Percentiles rank a stretch among this genome's conserved stretches.
Conservation (phyloP, 2,329 filamentous ascomycete species). For the Aspergillus pseudoterreus region DNA sequence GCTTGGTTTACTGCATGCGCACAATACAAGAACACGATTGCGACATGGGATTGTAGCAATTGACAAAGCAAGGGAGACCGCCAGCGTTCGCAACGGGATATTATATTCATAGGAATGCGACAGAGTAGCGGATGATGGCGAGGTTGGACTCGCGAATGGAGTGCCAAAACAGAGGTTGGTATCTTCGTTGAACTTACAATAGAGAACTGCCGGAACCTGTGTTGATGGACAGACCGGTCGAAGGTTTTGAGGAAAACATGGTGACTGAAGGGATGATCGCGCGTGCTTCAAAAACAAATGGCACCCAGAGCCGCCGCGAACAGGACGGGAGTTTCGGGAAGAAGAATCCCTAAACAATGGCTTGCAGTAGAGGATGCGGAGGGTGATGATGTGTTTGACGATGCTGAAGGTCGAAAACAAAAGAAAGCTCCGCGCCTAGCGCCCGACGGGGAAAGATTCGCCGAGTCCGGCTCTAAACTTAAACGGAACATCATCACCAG, state of each 20-base stretch:
- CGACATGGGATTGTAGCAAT: neutral
- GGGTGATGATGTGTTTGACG: neutral
- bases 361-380: neutral
- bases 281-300: neutral
- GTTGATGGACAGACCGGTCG: constrained; percentile 50
- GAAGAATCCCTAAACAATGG: neutral
- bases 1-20: neutral
- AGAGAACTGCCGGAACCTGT: constrained; percentile 47
- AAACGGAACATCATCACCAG: constrained; percentile 2
- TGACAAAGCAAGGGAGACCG: neutral
- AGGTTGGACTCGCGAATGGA: neutral
- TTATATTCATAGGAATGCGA: neutral
- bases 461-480: constrained; percentile 10
- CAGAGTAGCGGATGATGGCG: neutral
- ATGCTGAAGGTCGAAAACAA: constrained; percentile 4
- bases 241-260: constrained; percentile 38
- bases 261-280: neutral
- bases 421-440: constrained; percentile 3
- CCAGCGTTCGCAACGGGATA: neutral
- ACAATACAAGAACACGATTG: neutral
- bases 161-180: neutral
- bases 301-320: neutral
- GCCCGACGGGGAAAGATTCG: constrained; percentile 15
- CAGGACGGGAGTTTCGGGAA: no score
- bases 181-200: constrained; percentile 40